Conservation (phyloP, 2,329 filamentous ascomycete genomes). For the Amauroascus verrucosus region DNA sequence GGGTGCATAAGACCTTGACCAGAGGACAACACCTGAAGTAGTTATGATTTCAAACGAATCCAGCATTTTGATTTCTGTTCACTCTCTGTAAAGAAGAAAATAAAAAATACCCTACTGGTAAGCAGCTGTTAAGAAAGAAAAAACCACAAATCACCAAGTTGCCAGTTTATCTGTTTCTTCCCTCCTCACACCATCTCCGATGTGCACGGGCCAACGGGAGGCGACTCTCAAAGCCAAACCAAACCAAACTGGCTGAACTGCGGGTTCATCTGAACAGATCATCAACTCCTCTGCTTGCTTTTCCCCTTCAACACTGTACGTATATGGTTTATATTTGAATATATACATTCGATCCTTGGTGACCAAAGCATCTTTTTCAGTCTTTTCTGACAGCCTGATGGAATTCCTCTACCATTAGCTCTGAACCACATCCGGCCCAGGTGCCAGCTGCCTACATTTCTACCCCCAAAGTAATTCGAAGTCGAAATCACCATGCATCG, state of each 20-base stretch:
- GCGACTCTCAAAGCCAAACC: neutral
- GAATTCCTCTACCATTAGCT: neutral
- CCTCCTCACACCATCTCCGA: too few species aligned
- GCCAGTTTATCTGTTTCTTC: too few species aligned
- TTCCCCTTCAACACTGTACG: neutral
- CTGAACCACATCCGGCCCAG: neutral
- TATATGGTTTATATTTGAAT: neutral
- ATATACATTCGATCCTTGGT: neutral
- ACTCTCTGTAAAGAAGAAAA: neutral
- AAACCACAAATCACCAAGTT: too few species aligned
- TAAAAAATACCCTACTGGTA: neutral
- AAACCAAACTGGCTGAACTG: neutral
- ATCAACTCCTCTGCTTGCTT: neutral
- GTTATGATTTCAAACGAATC: slow-evolving; percentile 96
- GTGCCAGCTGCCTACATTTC: neutral
- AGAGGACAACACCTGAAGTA: slow-evolving; percentile 90
- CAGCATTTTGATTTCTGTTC: slow-evolving; percentile 53
- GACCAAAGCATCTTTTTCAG: neutral
- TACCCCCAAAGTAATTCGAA: neutral
- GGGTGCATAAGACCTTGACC: slow-evolving; percentile 77
- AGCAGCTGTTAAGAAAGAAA: neutral
- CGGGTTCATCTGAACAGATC: slow-evolving; percentile 2
- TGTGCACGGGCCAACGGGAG: slow-evolving; percentile 5
- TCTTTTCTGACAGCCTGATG: neutral
- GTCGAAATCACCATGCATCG: slow-evolving; percentile 61